Evolutionary conservation across 106 monocot genomes (phyloP), one percentile per base, ranked within the genome.

Genomic region (Dioscorea dumetorum): DNA sequence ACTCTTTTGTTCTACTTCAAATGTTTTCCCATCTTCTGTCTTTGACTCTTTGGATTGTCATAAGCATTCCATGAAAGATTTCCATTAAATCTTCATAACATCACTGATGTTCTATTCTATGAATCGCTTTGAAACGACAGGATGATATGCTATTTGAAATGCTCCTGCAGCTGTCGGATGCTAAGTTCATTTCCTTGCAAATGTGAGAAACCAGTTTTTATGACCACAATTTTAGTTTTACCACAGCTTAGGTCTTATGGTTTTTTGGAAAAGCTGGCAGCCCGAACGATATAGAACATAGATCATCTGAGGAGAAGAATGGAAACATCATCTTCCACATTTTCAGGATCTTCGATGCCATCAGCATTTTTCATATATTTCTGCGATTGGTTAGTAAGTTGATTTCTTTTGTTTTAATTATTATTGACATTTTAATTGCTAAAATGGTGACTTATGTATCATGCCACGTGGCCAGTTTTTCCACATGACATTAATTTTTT

Each of bases 121-220:
- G 8, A 13, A 0, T 54, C 18, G 15, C 18, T 18, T 59, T 54
- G 56, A 66, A 66, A 72, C 28, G 83, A 76, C 80, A 95, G 95
- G 95, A 95, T 79, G 91, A 91, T 72, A 76, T 91, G 82, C 65
- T 95, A 33, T 91, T 95, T 73, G 73, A 66, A 72, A 86, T 95
- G 72, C 83, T 95, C 14, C 72, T 95, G 77, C 77, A 75, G 68
- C 78, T 91, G 48, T 48, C 84, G 41, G 88, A 91, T 73, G 71
- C 76, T 66, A 79, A 85, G 24, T 69, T 72, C 54, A 62, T 66
- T 58, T 18, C 54, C 49, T 72, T 70, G 57, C 70, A 85, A 61
- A 71, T 53, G 90, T 90, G 64, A 85, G 90, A 17, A 67, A 12
- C 62, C 69, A 22, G 60, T 12, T 49, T 48, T 7, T 5, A 8